Evolutionary conservation across 164 flowering plant genomes (phyloP).

Genomic region (Warburgia ugandensis): DNA sequence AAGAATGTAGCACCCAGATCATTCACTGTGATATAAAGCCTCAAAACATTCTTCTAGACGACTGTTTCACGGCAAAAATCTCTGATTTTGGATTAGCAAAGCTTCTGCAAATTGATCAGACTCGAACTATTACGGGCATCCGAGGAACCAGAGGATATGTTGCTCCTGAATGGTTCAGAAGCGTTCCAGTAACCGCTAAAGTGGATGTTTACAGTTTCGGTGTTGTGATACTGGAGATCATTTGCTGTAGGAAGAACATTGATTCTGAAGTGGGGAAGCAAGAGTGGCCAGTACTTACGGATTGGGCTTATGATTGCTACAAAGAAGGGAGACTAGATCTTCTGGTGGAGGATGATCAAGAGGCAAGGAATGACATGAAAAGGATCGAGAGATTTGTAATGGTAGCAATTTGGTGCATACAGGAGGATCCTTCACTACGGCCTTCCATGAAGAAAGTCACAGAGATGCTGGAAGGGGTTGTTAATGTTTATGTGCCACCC

Average conservation of each 20-base stretch:
- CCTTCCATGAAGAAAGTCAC: too few species aligned
- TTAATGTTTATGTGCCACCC: background rate
- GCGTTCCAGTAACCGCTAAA: conserved; percentile 1
- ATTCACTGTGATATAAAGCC: conserved; percentile 7
- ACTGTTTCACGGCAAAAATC: conserved; percentile 3
- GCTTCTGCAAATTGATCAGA: conserved; percentile 7
- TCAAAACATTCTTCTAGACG: conserved; percentile 10
- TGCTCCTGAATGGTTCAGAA: conserved; percentile 12
- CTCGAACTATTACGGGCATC: conserved; percentile 3
- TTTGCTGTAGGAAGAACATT: conserved; percentile 5
- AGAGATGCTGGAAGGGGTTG: too few species aligned
- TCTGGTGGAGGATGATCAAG: conserved; percentile 5
- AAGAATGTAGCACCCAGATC: conserved; percentile 3
- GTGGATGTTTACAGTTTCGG: conserved; percentile 18
- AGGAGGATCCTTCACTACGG: too few species aligned
- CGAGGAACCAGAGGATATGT: conserved; percentile 16
- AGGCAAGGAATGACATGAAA: conserved; percentile 1
- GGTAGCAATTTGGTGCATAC: conserved; percentile 11
- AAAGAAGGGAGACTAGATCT: background rate
- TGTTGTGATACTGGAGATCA: conserved; percentile 8
- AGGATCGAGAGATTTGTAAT: conserved; percentile 7
- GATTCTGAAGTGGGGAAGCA: background rate
- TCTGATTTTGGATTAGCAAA: conserved; percentile 17
- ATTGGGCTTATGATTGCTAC: conserved; percentile 14
- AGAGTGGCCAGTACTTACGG: background rate